These are phyloP conservation scores for Aspergillus texensis DNA, from an alignment of 2,329 filamentous ascomycete species.

Conservation along the genomic window DNA sequence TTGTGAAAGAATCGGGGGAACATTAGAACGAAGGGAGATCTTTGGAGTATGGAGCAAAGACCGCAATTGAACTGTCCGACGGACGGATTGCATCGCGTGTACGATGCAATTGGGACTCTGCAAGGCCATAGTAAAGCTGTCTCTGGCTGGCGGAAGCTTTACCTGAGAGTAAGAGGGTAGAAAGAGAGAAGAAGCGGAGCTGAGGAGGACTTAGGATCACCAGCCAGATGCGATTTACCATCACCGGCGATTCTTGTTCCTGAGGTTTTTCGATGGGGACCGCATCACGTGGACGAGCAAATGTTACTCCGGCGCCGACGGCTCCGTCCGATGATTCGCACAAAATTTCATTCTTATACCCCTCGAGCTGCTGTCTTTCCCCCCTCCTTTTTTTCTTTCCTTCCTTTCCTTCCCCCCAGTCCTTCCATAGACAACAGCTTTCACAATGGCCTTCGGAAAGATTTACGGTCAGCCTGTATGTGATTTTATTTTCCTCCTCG, in stretches of 20 bases:
- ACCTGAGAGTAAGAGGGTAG: background rate
- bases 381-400: slow-evolving; percentile 24
- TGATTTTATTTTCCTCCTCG: slow-evolving; percentile 15
- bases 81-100: slow-evolving; percentile 38
- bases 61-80: slow-evolving; percentile 37
- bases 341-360: slow-evolving; percentile 26
- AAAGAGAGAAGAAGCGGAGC: background rate
- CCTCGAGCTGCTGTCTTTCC: slow-evolving; percentile 15
- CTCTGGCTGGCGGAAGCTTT: slow-evolving; percentile 17
- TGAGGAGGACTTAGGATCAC: background rate
- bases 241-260: slow-evolving; percentile 13
- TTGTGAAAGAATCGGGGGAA: slow-evolving; percentile 14
- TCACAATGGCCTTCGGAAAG: slow-evolving; percentile 95
- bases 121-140: slow-evolving; percentile 36
- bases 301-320: slow-evolving; percentile 30
- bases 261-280: slow-evolving; percentile 28
- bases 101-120: slow-evolving; percentile 38
- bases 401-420: slow-evolving; percentile 6
- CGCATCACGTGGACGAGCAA: slow-evolving; percentile 28
- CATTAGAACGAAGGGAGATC: slow-evolving; percentile 17
- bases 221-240: slow-evolving; percentile 7
- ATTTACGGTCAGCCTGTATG: slow-evolving; percentile 85
- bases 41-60: slow-evolving; percentile 41
- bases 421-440: slow-evolving; percentile 15
- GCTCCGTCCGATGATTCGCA: slow-evolving; percentile 27